Evolutionary conservation across 306 rosid species (phyloP), one percentile per base, ranked within the genome.

Genomic region (Fagus sylvatica): DNA sequence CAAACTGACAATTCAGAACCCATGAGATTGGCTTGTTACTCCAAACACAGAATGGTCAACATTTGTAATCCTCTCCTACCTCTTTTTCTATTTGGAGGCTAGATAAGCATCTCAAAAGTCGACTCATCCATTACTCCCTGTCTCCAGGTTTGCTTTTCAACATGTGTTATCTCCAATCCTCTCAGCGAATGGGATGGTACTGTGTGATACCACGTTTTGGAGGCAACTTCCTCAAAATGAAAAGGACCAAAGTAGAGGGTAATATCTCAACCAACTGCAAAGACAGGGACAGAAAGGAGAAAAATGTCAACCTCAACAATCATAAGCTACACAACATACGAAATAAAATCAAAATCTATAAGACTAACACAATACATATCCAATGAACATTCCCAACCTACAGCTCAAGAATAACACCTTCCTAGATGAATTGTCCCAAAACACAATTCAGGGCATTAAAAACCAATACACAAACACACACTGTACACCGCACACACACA

Each of bases 171-270:
- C 71, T 17, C 11, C 51, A 66, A 66, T 17, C 12, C 32, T 77
- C 75, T 80, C 49, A 89, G 82, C 88, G 90, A 74, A 86, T 89
- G 10, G 92, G 86, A 69, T 89, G 90, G 73, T 86, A 89, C 17
- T 89, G 92, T 10, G 90, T 88, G 85, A 88, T 84, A 51, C 92
- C 90, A 33, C 87, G 92, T 71, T 84, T 86, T 4, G 92, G 92
- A 54, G 92, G 90, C 71, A 89, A 64, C 86, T 89, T 89, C 62
- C 92, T 80, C 74, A 89, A 71, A 70, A 89, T 89, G 85, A 86
- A 86, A 61, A 89, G 85, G 57, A 89, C 92, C 71, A 89, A 41
- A 41, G 87, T 80, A 19, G 90, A 89, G 17, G 92, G 92, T 76
- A 89, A 30, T 55, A 89, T 86, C 84, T 89, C 92, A 72, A 84